A percentile compares a stretch with the other conserved stretches of the same genome.
These are phyloP conservation scores for Neofusicoccum kwambonambiense DNA, from an alignment of 2,329 filamentous ascomycete species.

Conservation along the genomic window DNA sequence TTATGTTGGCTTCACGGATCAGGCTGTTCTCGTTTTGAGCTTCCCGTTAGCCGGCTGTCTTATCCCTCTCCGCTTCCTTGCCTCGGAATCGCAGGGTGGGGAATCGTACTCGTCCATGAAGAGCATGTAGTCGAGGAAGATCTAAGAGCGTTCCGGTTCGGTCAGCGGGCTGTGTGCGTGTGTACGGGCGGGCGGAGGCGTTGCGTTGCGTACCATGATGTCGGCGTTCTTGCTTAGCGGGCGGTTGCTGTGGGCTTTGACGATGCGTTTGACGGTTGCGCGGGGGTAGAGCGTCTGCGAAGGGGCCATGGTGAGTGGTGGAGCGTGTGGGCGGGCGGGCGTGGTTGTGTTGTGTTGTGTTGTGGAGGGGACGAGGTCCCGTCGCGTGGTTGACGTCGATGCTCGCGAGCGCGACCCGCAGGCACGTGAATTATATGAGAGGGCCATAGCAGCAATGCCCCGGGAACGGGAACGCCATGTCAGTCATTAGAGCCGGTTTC, in stretches of 20 bases:
- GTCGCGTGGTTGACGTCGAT: slow-evolving; percentile 16
- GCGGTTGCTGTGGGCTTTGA: slow-evolving; percentile 83
- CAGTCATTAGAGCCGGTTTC: slow-evolving; percentile 12
- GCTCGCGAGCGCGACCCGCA: slow-evolving; percentile 9
- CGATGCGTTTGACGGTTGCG: slow-evolving; percentile 80
- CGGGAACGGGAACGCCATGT: not conserved
- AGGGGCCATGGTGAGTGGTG: slow-evolving; percentile 51
- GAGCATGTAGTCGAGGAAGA: slow-evolving; percentile 80
- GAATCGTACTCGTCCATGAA: slow-evolving; percentile 66
- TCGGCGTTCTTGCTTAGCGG: slow-evolving; percentile 83
- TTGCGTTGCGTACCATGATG: slow-evolving; percentile 62
- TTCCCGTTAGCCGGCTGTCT: not conserved
- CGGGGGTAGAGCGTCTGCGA: slow-evolving; percentile 79
- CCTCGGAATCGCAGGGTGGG: too few relatives aligned
- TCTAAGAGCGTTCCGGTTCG: slow-evolving; percentile 48
- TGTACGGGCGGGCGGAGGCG: slow-evolving; percentile 9
- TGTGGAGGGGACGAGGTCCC: not conserved
- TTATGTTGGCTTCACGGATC: slow-evolving; percentile 76
- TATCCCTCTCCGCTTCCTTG: not conserved
- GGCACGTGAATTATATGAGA: slow-evolving; percentile 5
- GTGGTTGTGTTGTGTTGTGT: slow-evolving; percentile 8
- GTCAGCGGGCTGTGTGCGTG: not conserved
- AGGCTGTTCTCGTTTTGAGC: slow-evolving; percentile 51
- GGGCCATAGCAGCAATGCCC: not conserved
- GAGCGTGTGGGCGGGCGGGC: slow-evolving; percentile 18